phyloP scores from a whole-genome alignment of 2,329 filamentous ascomycete species.

The Venturia effusa region DNA sequence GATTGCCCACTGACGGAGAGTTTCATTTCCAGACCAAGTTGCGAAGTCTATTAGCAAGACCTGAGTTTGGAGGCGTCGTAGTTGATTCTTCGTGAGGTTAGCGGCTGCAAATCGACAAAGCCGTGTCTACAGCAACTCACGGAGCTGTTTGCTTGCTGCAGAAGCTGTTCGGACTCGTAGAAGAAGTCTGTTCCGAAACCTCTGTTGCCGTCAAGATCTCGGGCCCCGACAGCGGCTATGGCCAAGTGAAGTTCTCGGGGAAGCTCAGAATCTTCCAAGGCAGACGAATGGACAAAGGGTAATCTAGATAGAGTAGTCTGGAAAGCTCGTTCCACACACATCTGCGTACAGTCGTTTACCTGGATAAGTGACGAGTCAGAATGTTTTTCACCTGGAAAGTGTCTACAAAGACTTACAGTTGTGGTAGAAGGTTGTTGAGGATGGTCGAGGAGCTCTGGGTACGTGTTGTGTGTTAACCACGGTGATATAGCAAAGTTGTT shows the following conservation, averaged over 20 bases:
- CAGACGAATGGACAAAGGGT: not conserved
- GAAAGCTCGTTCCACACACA: not conserved
- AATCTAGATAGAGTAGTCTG: not conserved
- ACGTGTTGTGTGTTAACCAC: not conserved
- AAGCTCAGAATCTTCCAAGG: not conserved
- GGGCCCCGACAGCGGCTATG: not conserved
- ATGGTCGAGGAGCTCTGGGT: not conserved
- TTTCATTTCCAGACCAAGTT: not conserved
- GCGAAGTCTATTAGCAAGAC: not conserved
- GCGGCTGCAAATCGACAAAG: not conserved
- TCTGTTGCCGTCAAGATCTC: not conserved
- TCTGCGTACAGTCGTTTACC: not conserved
- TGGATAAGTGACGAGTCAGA: not conserved
- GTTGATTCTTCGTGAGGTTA: not conserved
- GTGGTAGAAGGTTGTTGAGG: not conserved
- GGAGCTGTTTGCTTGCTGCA: not conserved
- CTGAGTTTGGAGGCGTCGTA: not conserved
- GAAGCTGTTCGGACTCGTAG: not conserved
- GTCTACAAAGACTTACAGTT: not conserved
- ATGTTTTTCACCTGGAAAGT: too few relatives aligned
- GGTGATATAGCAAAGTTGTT: constrained; percentile 1
- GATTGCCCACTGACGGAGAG: not conserved
- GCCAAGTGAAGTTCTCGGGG: not conserved
- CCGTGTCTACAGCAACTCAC: not conserved
- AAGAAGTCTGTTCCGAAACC: not conserved